Evolutionary conservation across 2,329 filamentous ascomycete species (phyloP).

Genomic region (Alternaria brassicicola): DNA sequence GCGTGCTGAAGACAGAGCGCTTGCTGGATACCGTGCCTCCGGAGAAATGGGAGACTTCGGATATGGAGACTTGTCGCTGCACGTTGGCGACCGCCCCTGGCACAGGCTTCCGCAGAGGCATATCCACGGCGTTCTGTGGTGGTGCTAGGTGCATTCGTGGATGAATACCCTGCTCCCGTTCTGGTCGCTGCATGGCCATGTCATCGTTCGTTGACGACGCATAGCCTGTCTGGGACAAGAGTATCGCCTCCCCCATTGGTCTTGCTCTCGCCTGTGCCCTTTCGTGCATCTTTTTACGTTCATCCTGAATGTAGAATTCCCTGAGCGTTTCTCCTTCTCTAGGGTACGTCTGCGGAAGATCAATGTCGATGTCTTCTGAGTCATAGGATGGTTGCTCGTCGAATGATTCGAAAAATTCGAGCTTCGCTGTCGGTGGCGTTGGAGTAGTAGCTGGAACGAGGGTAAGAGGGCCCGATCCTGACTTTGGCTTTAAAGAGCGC

Average conservation of each 20-base stretch:
- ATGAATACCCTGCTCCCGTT: background rate
- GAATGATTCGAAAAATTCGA: background rate
- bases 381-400: background rate
- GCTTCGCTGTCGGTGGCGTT: background rate
- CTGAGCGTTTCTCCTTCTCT: background rate
- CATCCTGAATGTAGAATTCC: background rate
- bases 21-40: slow-evolving; percentile 9
- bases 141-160: background rate
- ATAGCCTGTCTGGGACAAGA: background rate
- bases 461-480: background rate
- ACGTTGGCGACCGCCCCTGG: background rate
- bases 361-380: background rate
- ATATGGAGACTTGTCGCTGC: slow-evolving; percentile 2
- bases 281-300: background rate
- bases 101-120: background rate
- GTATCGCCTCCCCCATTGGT: background rate
- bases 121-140: background rate
- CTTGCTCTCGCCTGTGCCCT: background rate
- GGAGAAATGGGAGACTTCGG: slow-evolving; percentile 4
- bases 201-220: background rate
- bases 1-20: slow-evolving; percentile 32
- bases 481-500: background rate
- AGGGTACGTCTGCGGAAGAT: background rate
- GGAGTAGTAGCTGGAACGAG: background rate
- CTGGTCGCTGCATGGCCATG: background rate